A percentile compares a stretch with the other conserved stretches of the same genome.
Evolutionary conservation across 179 eudicot species (phyloP).

Genomic region (Beta macrorhiza): DNA sequence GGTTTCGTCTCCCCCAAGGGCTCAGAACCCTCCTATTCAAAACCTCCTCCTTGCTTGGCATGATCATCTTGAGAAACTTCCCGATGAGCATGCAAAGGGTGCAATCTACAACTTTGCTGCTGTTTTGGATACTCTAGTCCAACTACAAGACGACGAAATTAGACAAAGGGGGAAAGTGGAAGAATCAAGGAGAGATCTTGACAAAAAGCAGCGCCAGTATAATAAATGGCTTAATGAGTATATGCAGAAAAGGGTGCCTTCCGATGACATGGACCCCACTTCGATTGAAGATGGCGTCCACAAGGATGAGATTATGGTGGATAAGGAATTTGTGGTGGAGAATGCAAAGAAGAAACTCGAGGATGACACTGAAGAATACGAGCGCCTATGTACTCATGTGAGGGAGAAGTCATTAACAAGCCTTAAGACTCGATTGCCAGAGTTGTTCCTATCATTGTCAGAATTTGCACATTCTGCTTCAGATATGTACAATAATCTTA

Average conservation of each 20-base stretch:
- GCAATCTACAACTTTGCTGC: constrained; percentile 64
- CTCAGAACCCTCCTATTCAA: constrained; percentile 66
- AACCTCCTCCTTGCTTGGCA: constrained; percentile 70
- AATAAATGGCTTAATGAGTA: constrained; percentile 66
- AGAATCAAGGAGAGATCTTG: constrained; percentile 55
- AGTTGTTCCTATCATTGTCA: constrained; percentile 56
- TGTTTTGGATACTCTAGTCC: constrained; percentile 50
- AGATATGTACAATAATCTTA: constrained; percentile 56
- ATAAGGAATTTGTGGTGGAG: constrained; percentile 46
- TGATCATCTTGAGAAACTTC: constrained; percentile 69
- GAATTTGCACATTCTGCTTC: constrained; percentile 62
- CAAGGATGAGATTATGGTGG: constrained; percentile 48
- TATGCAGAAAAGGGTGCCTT: constrained; percentile 44
- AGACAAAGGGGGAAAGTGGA: constrained; percentile 57
- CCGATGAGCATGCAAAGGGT: constrained; percentile 67
- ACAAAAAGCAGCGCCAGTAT: constrained; percentile 48
- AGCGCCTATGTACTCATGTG: constrained; percentile 56
- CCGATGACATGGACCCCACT: constrained; percentile 48
- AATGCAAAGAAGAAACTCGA: constrained; percentile 52
- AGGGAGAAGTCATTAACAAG: constrained; percentile 69
- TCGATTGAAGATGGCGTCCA: constrained; percentile 34
- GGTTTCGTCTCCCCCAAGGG: constrained; percentile 67
- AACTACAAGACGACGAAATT: constrained; percentile 64
- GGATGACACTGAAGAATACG: constrained; percentile 53
- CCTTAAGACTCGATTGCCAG: constrained; percentile 64